Evolutionary conservation across 2,329 filamentous ascomycete species (phyloP), one percentile per base, ranked within the genome.

Genomic region (Monosporascus sp.): DNA sequence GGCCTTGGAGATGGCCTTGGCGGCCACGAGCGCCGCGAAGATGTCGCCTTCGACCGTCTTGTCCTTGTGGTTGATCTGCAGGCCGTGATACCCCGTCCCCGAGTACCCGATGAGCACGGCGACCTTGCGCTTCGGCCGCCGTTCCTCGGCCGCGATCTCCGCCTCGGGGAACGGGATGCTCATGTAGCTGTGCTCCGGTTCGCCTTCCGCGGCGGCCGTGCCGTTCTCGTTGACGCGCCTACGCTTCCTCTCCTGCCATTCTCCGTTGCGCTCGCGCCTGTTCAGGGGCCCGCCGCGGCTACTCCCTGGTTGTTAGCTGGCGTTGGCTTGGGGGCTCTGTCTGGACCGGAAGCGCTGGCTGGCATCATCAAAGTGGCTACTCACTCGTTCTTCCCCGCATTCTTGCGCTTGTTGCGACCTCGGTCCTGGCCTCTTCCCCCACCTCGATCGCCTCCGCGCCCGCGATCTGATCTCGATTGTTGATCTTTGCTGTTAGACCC

Each of bases 21-120:
- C 92, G 3, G 85, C 84, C 57, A 99, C 88, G 62, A 99, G 93
- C 3, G 94, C 94, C 35, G 84, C 83, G 74, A 99, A 99, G 3
- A 99, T 77, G 63, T 99, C 94, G 44, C 93, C 89, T 74, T 99
- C 94, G 58, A 99, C 97, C 0, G 93, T 99, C 74, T 91, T 92
- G 67, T 96, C 85, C 58, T 84, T 74, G 63, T 79, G 78, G 69
- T 87, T 85, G 67, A 99, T 88, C 74, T 99, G 94, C 86, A 99
- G 95, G 64, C 94, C 94, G 73, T 90, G 92, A 77, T 99, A 99
- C 17, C 94, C 94, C 9, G 90, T 96, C 48, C 94, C 94, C 6
- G 92, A 91, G 71, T 99, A 99, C 17, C 94, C 94, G 62, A 99
- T 86, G 77, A 97, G 76, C 35, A 99, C 91, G 41, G 93, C 94